Evolutionary conservation across 2,329 filamentous ascomycete species (phyloP).

Genomic region (Penicillium sp.): DNA sequence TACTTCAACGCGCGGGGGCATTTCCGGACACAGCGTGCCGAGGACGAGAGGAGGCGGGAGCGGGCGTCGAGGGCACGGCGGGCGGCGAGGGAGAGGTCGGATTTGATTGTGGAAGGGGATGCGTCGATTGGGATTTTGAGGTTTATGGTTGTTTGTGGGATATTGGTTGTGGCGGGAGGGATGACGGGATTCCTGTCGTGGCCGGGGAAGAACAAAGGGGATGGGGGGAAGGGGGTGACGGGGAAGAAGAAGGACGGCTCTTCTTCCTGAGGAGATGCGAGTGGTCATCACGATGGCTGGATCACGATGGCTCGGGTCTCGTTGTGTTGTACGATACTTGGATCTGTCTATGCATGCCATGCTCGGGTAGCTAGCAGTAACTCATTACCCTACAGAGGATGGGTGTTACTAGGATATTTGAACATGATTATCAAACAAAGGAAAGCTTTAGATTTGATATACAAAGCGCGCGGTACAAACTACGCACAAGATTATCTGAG

Average conservation of each 20-base stretch:
- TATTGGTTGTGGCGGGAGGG: constrained; percentile 36
- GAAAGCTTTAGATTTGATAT: constrained; percentile 38
- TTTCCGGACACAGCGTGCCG: constrained; percentile 69
- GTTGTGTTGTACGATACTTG: background rate
- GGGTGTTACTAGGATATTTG: background rate
- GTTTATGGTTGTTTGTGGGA: constrained; percentile 44
- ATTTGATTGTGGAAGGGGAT: constrained; percentile 17
- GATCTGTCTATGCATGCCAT: background rate
- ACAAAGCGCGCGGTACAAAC: constrained; percentile 31
- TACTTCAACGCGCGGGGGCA: constrained; percentile 80
- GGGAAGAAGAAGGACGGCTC: constrained; percentile 7
- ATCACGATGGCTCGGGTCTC: background rate
- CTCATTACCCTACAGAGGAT: background rate
- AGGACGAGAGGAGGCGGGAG: constrained; percentile 57
- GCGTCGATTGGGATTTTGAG: constrained; percentile 32
- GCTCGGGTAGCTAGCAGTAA: constrained; percentile 2
- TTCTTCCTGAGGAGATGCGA: background rate
- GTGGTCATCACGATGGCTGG: too few species aligned
- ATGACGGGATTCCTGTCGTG: constrained; percentile 31
- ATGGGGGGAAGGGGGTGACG: background rate
- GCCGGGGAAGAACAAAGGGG: constrained; percentile 6
- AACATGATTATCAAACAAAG: constrained; percentile 25
- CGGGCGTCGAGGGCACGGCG: constrained; percentile 42
- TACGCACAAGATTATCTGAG: constrained; percentile 32
- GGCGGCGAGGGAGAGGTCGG: constrained; percentile 23